Base-by-base conservation (phyloP, 306 rosid genomes). In the Castanospermum australe region DNA sequence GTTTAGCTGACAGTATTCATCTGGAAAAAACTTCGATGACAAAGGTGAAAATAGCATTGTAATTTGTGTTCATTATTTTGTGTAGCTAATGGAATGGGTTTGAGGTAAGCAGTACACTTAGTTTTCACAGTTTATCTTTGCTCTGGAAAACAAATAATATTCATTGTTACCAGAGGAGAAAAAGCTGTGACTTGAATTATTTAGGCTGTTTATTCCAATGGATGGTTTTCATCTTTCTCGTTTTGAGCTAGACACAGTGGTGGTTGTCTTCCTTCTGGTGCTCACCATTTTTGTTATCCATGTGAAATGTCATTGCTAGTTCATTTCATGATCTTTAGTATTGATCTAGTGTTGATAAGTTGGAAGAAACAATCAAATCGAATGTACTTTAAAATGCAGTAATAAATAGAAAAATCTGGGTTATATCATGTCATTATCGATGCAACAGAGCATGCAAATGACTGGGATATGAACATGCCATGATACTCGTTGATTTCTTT, bases 181-280 rank as follows among this genome's bases (percentile, higher is more conserved):
- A 20, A 28, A 33, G 6, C 0, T 9, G 22, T 73, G 67, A 17
- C 38, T 41, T 57, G 45, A 11, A 42, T 41, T 39, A 9, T 74
- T 14, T 10, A 14, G 41, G 21, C 18, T 52, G 52, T 71, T 66
- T 74, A 36, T 95, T 80, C 96, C 99, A 56, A 91, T 95, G 98
- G 99, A 92, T 70, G 99, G 99, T 14, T 95, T 92, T 83, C 97
- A 92, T 87, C 94, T 90, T 68, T 92, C 92, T 82, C 91, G 93
- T 77, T 91, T 84, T 75, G 94, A 92, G 82, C 90, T 95, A 71
- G 99, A 91, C 85, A 90, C 89, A 32, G 88, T 95, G 98, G 91
- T 91, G 97, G 99, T 95, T 56, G 56, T 85, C 54, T 41, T 70
- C 41, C 50, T 84, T 79, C 25, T 66, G 18, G 8, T 57, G 45